A percentile compares a stretch with the other conserved stretches of the same genome.
These are phyloP conservation scores for Carex parvula DNA, from an alignment of 176 grass and related monocot species.

Conservation along the genomic window DNA sequence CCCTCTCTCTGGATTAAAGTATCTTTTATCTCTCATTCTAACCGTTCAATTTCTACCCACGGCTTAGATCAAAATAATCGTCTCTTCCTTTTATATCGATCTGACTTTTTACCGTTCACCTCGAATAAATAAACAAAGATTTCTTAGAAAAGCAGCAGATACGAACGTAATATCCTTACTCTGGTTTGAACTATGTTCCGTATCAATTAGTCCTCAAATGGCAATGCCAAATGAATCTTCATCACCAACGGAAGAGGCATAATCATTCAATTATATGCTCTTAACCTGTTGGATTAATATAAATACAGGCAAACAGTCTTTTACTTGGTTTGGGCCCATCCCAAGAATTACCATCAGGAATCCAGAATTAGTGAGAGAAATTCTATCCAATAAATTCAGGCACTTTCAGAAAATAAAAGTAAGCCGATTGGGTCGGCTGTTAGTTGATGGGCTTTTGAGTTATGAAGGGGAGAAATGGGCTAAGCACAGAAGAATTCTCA, in stretches of 20 bases:
- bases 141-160: too few relatives aligned
- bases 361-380: constrained; percentile 50
- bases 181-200: too few relatives aligned
- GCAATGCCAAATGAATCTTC: neutral
- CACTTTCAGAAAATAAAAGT: constrained; percentile 39
- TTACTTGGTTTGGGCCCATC: constrained; percentile 61
- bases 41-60: too few relatives aligned
- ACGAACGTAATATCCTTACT: too few relatives aligned
- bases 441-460: constrained; percentile 39
- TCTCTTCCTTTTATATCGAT: too few relatives aligned
- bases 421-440: constrained; percentile 23
- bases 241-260: neutral
- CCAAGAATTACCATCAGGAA: constrained; percentile 45
- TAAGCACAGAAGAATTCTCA: constrained; percentile 61
- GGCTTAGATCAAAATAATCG: too few relatives aligned
- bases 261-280: neutral
- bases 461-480: constrained; percentile 79
- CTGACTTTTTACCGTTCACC: too few relatives aligned
- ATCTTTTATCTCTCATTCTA: too few relatives aligned
- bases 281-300: neutral
- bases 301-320: constrained; percentile 49
- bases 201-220: neutral
- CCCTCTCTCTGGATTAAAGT: too few relatives aligned
- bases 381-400: constrained; percentile 55
- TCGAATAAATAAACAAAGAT: too few relatives aligned